phyloP scores from a whole-genome alignment of 306 rosid species.

The Oemleria cerasiformis region DNA sequence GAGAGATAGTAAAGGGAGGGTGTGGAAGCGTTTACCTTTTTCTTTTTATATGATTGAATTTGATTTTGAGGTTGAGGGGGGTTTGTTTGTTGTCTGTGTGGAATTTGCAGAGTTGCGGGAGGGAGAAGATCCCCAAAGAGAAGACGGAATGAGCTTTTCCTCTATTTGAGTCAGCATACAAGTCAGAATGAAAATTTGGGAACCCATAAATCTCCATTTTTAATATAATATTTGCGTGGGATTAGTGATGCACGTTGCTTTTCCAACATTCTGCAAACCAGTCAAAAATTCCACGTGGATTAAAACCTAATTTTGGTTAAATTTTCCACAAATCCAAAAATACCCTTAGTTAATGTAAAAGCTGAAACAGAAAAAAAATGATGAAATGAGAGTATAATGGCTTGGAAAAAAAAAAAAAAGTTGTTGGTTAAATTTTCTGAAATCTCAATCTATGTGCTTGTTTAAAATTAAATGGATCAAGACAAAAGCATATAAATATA shows the following conservation, averaged over 20 bases:
- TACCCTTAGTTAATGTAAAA: no score
- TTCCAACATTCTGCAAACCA: background rate
- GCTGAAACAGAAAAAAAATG: no score
- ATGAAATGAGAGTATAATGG: no score
- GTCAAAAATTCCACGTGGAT: slow-evolving; percentile 2
- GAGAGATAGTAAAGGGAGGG: background rate
- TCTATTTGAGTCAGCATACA: background rate
- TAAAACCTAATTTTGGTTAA: no score
- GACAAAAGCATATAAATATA: no score
- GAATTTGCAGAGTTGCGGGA: background rate
- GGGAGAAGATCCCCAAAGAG: background rate
- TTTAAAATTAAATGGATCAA: no score
- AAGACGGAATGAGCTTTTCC: slow-evolving; percentile 11
- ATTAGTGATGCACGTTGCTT: background rate
- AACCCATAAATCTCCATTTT: background rate
- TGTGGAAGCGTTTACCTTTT: background rate
- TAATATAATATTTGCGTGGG: background rate
- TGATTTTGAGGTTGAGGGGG: background rate
- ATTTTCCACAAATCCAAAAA: no score
- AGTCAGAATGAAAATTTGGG: background rate
- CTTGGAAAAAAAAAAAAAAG: no score
- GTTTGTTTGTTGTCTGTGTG: slow-evolving; percentile 20
- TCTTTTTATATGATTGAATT: background rate
- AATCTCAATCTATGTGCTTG: no score
- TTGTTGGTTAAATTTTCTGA: no score